phyloP scores from a whole-genome alignment of 2,329 filamentous ascomycete species.

The Tricladium varicosporioides region DNA sequence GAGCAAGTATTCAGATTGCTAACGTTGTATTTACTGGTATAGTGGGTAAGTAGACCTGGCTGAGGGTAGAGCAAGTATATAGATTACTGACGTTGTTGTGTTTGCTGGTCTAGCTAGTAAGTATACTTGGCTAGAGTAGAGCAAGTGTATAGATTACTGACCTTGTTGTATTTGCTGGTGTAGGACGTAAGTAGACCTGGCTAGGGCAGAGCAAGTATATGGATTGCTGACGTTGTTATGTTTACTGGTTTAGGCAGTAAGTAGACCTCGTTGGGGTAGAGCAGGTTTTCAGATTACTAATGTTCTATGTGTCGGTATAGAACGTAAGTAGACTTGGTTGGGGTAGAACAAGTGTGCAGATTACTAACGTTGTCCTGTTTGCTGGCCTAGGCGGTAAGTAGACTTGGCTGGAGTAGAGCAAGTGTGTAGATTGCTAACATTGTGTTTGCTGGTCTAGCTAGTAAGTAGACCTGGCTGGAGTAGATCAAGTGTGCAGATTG shows the following conservation, averaged over 20 bases:
- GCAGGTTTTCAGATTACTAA: neutral
- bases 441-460: neutral
- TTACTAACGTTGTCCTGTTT: neutral
- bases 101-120: too few species aligned
- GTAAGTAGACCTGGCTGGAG: neutral
- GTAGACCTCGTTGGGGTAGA: neutral
- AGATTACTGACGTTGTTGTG: neutral
- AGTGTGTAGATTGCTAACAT: neutral
- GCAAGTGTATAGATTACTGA: neutral
- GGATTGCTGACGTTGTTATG: neutral
- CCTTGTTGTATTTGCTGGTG: neutral
- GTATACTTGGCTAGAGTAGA: neutral
- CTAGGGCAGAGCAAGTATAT: neutral
- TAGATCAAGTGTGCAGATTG: neutral
- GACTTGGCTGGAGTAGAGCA: neutral
- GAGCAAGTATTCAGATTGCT: neutral
- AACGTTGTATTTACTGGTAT: neutral
- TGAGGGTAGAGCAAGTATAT: neutral
- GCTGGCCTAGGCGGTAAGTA: too few species aligned
- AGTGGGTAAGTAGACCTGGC: neutral
- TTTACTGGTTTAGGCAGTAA: too few species aligned
- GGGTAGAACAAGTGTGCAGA: neutral
- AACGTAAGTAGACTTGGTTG: neutral
- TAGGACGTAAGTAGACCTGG: neutral
- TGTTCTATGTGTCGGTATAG: neutral